Base-by-base conservation (phyloP, 352 stramenopile genomes). In the Ophiocytium majus region DNA sequence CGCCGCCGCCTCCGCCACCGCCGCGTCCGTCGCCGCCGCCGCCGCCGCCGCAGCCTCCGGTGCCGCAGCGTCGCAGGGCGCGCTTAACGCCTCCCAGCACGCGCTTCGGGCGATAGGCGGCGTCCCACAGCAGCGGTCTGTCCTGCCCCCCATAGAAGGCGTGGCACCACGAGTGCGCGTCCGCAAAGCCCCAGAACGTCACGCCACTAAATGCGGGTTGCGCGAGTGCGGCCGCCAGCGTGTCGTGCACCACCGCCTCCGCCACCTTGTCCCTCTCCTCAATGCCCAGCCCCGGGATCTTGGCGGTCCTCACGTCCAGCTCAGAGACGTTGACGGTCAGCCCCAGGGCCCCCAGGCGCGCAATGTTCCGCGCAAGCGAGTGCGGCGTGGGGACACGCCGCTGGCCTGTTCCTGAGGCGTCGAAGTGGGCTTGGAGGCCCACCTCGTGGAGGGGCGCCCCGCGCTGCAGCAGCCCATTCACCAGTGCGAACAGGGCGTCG, bases 301-400 rank as follows among this genome's bases (percentile, higher is more conserved):
- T 14, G 14, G 79, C 79, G 19, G 57, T 14, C 0, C 76, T 0
- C 14, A 95, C 92, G 89, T 95, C 92, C 91, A 95, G 92, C 81
- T 95, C 92, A 1, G 90, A 93, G 83, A 95, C 92, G 83, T 95
- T 95, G 0, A 95, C 92, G 32, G 85, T 91, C 31, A 95, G 81
- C 71, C 91, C 91, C 23, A 95, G 86, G 49, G 92, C 75, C n/a
- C 90, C 91, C 49, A 94, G 86, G n/a, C 92, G 85, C 82, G 88
- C 84, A 78, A 95, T 93, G 83, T 95, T 85, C 19, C 83, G 50
- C 23, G 49, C 92, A 0, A 95, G 88, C 86, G 92, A 92, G 19
- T 86, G 63, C 5, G 92, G 92, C 34, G 91, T 95, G 28, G 83
- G 83, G 35, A 85, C 34, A n/a, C 90, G 89, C 79, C 83, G 75